A percentile compares a stretch with the other conserved stretches of the same genome.
Evolutionary conservation across 2,329 filamentous ascomycete genomes (phyloP).

Genomic region (Tothia fuscella): DNA sequence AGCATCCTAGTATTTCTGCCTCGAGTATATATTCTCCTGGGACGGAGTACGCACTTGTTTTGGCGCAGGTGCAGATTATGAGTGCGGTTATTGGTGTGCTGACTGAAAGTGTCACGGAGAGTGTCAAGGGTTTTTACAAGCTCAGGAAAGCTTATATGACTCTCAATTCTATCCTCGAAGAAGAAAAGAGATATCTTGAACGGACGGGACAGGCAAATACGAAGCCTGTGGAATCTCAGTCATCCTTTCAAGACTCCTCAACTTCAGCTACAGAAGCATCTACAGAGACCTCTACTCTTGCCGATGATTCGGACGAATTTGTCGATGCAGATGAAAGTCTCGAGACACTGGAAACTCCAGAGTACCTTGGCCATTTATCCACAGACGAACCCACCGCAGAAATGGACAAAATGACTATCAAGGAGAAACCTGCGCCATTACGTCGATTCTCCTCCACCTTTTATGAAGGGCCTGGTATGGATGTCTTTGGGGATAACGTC

Average conservation of each 20-base stretch:
- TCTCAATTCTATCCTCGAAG: conserved; percentile 64
- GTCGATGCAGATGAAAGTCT: conserved; percentile 2
- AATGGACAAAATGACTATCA: conserved; percentile 19
- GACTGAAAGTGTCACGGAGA: conserved; percentile 87
- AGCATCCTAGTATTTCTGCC: conserved; percentile 43
- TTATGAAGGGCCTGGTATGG: conserved; percentile 43
- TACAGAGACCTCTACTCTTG: background rate
- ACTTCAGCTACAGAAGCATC: background rate
- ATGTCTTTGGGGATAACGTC: conserved; percentile 54
- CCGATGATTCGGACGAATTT: conserved; percentile 22
- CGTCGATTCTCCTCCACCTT: conserved; percentile 18
- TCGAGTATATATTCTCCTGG: conserved; percentile 67
- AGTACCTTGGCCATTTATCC: conserved; percentile 8
- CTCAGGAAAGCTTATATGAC: conserved; percentile 78
- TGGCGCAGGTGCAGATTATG: conserved; percentile 82
- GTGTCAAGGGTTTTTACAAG: conserved; percentile 84
- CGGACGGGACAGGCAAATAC: conserved; percentile 2
- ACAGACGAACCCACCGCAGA: conserved; percentile 15
- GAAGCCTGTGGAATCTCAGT: background rate
- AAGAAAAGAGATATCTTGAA: conserved; percentile 51
- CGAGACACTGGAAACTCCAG: background rate
- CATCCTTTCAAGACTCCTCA: conserved; percentile 1
- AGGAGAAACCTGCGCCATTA: background rate
- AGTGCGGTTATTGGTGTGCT: conserved; percentile 76
- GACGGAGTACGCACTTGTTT: conserved; percentile 73